A percentile compares a stretch with the other conserved stretches of the same genome.
phyloP scores from a whole-genome alignment of 2,329 filamentous ascomycete species.

The Sporothrix brunneoviolacea region DNA sequence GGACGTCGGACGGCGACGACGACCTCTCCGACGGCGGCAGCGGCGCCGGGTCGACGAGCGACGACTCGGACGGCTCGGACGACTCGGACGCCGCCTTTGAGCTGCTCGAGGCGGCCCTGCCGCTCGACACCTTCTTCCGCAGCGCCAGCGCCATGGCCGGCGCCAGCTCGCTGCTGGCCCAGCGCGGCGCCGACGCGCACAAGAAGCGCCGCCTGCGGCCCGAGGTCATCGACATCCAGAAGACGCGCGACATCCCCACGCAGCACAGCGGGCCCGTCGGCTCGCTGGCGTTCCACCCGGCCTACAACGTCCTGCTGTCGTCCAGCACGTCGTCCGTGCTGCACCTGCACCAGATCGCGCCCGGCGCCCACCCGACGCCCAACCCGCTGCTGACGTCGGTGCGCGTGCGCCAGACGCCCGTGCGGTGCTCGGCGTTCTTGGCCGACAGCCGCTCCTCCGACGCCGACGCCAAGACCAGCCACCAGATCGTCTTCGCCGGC shows the following conservation, averaged over 20 bases:
- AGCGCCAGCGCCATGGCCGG: conserved; percentile 62
- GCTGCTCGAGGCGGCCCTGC: conserved; percentile 59
- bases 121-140: conserved; percentile 73
- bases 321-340: conserved; percentile 80
- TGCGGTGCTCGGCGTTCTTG: conserved; percentile 77
- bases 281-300: conserved; percentile 82
- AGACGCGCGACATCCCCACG: conserved; percentile 77
- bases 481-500: conserved; percentile 78
- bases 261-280: conserved; percentile 72
- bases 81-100: conserved; percentile 41
- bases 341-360: conserved; percentile 82
- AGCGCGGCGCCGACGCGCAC: conserved; percentile 25
- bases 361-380: conserved; percentile 64
- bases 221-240: conserved; percentile 84
- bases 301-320: conserved; percentile 81
- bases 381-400: conserved; percentile 88
- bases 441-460: conserved; percentile 50
- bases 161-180: conserved; percentile 18
- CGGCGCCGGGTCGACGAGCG: conserved; percentile 14
- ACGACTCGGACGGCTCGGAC: conserved; percentile 19
- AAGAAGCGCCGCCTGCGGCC: conserved; percentile 71
- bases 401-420: conserved; percentile 75
- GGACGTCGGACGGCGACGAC: not conserved
- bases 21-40: conserved; percentile 19
- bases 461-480: conserved; percentile 39